These are phyloP conservation scores for Pittosporum tobira DNA, from an alignment of 129 eudicot species.

Conservation along the genomic window DNA sequence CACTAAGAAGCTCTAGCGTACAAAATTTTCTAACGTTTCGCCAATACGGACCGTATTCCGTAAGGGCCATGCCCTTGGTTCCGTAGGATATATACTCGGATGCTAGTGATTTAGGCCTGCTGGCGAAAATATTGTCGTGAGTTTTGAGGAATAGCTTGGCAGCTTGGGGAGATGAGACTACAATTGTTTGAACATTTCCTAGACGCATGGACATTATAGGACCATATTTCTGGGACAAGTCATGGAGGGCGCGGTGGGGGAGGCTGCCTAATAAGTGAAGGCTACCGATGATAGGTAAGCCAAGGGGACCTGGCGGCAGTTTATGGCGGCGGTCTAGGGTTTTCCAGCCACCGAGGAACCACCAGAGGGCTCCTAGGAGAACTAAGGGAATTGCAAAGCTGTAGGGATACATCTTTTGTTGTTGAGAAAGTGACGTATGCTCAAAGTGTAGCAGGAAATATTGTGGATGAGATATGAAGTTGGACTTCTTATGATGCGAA, in stretches of 20 bases:
- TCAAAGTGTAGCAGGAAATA: background rate
- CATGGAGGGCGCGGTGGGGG: conserved; percentile 4
- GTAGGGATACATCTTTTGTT: too few species aligned
- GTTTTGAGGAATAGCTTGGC: conserved; percentile 24
- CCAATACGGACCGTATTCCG: conserved; percentile 17
- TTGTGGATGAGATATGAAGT: too few species aligned
- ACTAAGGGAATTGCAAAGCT: background rate
- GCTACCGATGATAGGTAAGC: conserved; percentile 12
- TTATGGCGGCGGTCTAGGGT: background rate
- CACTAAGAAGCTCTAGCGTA: conserved; percentile 15
- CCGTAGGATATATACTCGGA: conserved; percentile 7
- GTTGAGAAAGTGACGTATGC: too few species aligned
- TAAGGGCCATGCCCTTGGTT: conserved; percentile 9
- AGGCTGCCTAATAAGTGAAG: conserved; percentile 12
- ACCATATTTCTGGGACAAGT: conserved; percentile 10
- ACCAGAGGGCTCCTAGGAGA: conserved; percentile 1
- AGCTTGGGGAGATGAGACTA: conserved; percentile 19
- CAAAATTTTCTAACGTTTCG: conserved; percentile 17
- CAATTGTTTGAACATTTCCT: conserved; percentile 8
- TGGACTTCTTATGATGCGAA: too few species aligned
- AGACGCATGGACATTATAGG: conserved; percentile 10
- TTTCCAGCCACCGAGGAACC: too few species aligned
- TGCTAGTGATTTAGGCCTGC: conserved; percentile 13
- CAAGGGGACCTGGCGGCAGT: conserved; percentile 16
- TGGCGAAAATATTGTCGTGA: conserved; percentile 19